Conservation (phyloP, 2,329 filamentous ascomycete species). For the Clonostachys sp. region DNA sequence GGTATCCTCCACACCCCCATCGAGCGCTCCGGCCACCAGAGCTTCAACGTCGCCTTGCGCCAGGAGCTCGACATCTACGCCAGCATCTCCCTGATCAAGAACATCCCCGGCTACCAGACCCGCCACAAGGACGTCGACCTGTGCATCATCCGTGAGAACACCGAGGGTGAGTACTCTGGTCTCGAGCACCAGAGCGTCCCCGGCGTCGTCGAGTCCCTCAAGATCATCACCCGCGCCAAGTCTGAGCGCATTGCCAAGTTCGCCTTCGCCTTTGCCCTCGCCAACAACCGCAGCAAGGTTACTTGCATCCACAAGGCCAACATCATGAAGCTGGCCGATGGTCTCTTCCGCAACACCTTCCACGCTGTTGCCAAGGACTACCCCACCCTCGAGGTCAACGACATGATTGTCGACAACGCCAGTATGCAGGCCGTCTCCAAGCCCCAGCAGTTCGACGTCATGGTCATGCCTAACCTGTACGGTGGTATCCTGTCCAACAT, state of each 20-base stretch:
- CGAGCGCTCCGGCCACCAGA: slow-evolving; percentile 94
- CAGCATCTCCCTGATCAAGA: slow-evolving; percentile 97
- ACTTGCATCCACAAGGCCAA: slow-evolving; percentile 99
- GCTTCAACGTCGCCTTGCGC: slow-evolving; percentile 98
- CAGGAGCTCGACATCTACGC: slow-evolving; percentile 99
- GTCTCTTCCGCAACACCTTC: slow-evolving; percentile 97
- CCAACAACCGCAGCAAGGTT: slow-evolving; percentile 99
- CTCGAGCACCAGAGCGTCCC: slow-evolving; percentile 97
- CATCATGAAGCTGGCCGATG: slow-evolving; percentile 99
- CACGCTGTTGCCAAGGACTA: slow-evolving; percentile 91
- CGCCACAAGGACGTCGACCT: slow-evolving; percentile 96
- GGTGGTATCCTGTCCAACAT: slow-evolving; percentile 99
- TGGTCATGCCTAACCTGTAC: slow-evolving; percentile 99
- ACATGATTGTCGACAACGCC: slow-evolving; percentile 99
- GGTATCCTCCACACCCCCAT: slow-evolving; percentile 98
- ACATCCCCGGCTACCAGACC: slow-evolving; percentile 97
- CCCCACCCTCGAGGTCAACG: slow-evolving; percentile 90
- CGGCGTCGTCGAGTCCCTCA: slow-evolving; percentile 97
- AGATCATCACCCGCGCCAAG: slow-evolving; percentile 99
- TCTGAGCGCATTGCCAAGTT: slow-evolving; percentile 99
- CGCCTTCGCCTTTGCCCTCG: slow-evolving; percentile 93
- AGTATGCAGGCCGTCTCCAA: slow-evolving; percentile 97
- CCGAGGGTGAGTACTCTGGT: slow-evolving; percentile 98
- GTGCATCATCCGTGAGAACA: slow-evolving; percentile 99
- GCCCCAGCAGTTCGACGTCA: slow-evolving; percentile 98